A percentile compares a stretch with the other conserved stretches of the same genome.
Conservation (phyloP, 345 rosid genomes). For the Gossypium thurberi region DNA sequence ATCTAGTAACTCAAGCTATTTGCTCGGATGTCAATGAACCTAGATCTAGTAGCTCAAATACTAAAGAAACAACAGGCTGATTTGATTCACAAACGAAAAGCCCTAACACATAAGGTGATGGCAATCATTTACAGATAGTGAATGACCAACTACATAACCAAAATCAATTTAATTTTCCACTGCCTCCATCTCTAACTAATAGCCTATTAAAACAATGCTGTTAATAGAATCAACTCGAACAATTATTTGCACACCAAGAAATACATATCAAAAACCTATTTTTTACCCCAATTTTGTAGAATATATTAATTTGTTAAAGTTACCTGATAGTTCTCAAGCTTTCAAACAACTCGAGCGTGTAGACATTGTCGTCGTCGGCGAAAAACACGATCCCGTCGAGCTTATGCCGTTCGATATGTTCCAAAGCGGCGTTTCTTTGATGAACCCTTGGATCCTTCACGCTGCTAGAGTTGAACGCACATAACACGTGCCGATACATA, state of each 20-base stretch:
- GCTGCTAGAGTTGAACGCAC: constrained; percentile 39
- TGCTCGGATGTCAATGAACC: background rate
- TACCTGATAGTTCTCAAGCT: constrained; percentile 71
- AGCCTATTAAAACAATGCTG: background rate
- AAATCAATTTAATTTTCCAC: background rate
- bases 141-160: background rate
- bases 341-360: constrained; percentile 67
- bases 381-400: constrained; percentile 84
- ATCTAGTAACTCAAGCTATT: background rate
- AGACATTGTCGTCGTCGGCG: constrained; percentile 78
- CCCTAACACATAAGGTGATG: background rate
- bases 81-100: background rate
- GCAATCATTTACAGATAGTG: background rate
- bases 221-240: background rate
- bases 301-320: background rate
- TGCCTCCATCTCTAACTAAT: background rate
- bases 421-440: constrained; percentile 74
- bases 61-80: background rate
- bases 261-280: background rate
- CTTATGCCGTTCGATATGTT: constrained; percentile 67
- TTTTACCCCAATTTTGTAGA: background rate
- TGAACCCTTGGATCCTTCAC: constrained; percentile 69
- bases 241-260: background rate
- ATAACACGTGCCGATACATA: constrained; percentile 79
- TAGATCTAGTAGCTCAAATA: background rate